Base-by-base conservation (phyloP, 371 early-diverging fungal species). In the Mucor saturninus region DNA sequence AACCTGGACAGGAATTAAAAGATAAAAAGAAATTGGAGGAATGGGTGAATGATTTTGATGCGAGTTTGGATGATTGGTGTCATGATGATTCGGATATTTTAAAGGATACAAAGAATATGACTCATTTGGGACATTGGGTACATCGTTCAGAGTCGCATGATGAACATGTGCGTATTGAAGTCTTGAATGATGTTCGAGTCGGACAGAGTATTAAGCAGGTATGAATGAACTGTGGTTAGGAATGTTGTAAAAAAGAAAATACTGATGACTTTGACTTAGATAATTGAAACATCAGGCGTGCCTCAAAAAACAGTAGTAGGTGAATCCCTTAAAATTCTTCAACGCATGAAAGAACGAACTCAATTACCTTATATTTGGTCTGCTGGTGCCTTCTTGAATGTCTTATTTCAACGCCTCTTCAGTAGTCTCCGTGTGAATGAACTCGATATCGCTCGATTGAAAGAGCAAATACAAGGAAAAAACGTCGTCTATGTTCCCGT, bases 51-150 rank as follows among this genome's bases (percentile, higher is more conserved):
- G 83, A 82, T 59, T 77, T 82, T 52, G 83, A 82, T 64, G 76
- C 79, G 2, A 77, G 77, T 49, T 61, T 82, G 53, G 83, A 82
- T 57, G 83, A 82, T 60, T 82, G 83, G 83, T 79, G 77, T 37
- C 79, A 82, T 54, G 83, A 82, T 65, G 83, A 82, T 62, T 73
- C 77, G 0, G 69, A 74, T 26, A 59, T 77, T 1, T 45, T 82
- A 10, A 74, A 67, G 37, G 67, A 82, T 28, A 76, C 71, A 5
- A 67, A 67, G 3, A 60, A 65, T 11, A 69, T 70, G 54, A 63
- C 61, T 0, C 56, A 69, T 31, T 48, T 82, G 9, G 83, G 83
- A 4, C 72, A 74, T 13, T 82, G 83, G 83, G 39, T 62, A 2
- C 61, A 65, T 26, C 69, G 65, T 2, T 40, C 76, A 0, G 76